phyloP scores from a whole-genome alignment of 1,139 yeast species.

The Yamadazyma mexicana region DNA sequence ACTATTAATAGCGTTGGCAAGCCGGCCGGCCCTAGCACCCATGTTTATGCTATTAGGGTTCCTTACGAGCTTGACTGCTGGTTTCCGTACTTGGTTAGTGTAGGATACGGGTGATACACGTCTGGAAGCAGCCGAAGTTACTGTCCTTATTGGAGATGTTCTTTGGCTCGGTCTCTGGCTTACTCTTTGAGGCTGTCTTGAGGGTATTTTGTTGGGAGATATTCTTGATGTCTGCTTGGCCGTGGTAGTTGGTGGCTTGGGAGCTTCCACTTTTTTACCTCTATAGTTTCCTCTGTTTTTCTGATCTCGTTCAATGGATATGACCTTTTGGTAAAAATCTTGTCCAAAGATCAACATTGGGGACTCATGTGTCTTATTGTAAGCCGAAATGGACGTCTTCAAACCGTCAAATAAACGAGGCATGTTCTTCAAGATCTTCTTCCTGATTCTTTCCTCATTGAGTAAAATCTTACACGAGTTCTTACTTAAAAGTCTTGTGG shows the following conservation, averaged over 20 bases:
- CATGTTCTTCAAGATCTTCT: slow-evolving; percentile 60
- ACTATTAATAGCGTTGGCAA: slow-evolving; percentile 7
- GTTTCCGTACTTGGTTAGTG: slow-evolving; percentile 8
- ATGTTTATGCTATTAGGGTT: neutral
- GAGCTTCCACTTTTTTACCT: neutral
- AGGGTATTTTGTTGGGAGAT: neutral
- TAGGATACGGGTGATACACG: slow-evolving; percentile 8
- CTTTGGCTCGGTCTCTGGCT: neutral
- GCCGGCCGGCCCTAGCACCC: slow-evolving; percentile 1
- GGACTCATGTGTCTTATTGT: slow-evolving; percentile 33
- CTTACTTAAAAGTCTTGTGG: slow-evolving; percentile 73
- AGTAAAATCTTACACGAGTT: slow-evolving; percentile 78
- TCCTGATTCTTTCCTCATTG: slow-evolving; percentile 77
- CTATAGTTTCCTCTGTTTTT: neutral
- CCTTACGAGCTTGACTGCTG: slow-evolving; percentile 6
- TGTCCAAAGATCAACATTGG: slow-evolving; percentile 47
- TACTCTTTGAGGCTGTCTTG: slow-evolving; percentile 3
- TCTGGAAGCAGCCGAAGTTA: slow-evolving; percentile 4
- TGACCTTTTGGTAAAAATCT: slow-evolving; percentile 45
- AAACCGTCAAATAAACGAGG: slow-evolving; percentile 63
- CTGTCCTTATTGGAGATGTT: slow-evolving; percentile 5
- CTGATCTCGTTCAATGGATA: slow-evolving; percentile 32
- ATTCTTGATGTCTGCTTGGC: neutral
- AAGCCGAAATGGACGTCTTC: slow-evolving; percentile 45
- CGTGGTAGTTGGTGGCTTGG: neutral